Evolutionary conservation across 225 moss, liverwort and hornwort genomes (phyloP), one percentile per base, ranked within the genome.

Genomic region (Asterella californica): DNA sequence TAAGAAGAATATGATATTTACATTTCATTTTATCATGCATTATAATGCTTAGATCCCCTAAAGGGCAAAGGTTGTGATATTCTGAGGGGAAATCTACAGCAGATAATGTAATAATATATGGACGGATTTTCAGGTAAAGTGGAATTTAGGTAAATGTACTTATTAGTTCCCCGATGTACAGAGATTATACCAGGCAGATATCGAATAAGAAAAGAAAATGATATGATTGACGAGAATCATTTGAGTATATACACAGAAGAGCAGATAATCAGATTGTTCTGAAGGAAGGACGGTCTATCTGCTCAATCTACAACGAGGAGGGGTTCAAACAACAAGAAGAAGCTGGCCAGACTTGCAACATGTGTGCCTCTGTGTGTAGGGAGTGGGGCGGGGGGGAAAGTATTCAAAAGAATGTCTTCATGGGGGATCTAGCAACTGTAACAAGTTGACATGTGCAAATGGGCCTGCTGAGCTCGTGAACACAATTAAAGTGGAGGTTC

Each of bases 371-470:
- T 57, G 42, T 42, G 42, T 42, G n/a, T n/a, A n/a, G n/a, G n/a
- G n/a, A 42, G 4, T 42, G 42, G 57, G 57, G 24, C 15, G 24
- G 17, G 57, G 24, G 57, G 57, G 57, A 57, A 57, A 17, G 17
- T 57, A 57, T 57, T 57, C 57, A 57, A 57, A 57, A 42, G 42
- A 42, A 42, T 42, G 42, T 42, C 4, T 42, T 42, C 42, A 42
- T 3, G 7, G 4, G 42, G 61, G 7, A 36, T 67, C 33, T 27
- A n/a, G n/a, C n/a, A n/a, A n/a, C n/a, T n/a, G n/a, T n/a, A 67
- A 67, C 67, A 67, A 67, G n/a, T 67, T 36, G 67, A 61, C 34
- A 67, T 34, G 33, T 67, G 67, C 67, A 67, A 67, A 33, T 34
- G 15, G 72, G 10, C 17, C 15, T n/a, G n/a, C 46, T 46, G 72